These are phyloP conservation scores for Gaultheria prostrata DNA, from an alignment of 148 eudicot genomes.

Conservation along the genomic window DNA sequence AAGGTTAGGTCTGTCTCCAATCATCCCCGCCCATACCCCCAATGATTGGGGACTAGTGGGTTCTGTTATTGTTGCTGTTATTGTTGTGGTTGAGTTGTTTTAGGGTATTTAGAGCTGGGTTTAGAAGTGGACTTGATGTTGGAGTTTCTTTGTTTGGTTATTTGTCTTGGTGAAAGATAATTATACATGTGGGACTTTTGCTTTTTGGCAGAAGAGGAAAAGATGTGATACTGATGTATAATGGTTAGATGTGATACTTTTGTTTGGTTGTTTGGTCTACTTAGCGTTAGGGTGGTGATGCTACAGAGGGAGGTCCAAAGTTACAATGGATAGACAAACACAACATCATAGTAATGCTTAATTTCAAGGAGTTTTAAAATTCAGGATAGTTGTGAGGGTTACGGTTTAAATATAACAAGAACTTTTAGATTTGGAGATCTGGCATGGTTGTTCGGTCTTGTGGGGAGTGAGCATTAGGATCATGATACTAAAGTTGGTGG, in stretches of 20 bases:
- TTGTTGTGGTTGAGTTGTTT: background rate
- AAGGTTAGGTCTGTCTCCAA: no score
- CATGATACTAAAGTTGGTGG: background rate
- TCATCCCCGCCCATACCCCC: no score
- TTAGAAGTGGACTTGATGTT: background rate
- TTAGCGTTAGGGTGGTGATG: background rate
- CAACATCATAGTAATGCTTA: background rate
- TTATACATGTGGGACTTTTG: background rate
- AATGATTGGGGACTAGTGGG: no score
- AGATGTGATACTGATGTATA: background rate
- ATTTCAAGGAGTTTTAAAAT: background rate
- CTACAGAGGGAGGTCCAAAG: background rate
- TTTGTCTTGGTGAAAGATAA: background rate
- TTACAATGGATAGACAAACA: background rate
- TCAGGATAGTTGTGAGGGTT: background rate
- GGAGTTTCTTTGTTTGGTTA: no score
- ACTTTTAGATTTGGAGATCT: background rate
- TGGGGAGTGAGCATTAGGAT: background rate
- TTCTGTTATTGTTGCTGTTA: no score
- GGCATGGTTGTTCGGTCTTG: background rate
- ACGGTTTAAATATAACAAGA: background rate
- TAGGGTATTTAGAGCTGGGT: background rate
- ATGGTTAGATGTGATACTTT: background rate
- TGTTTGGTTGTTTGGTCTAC: background rate
- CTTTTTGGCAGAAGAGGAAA: background rate